Evolutionary conservation across 306 rosid genomes (phyloP).

Genomic region (Prunus mongolica): DNA sequence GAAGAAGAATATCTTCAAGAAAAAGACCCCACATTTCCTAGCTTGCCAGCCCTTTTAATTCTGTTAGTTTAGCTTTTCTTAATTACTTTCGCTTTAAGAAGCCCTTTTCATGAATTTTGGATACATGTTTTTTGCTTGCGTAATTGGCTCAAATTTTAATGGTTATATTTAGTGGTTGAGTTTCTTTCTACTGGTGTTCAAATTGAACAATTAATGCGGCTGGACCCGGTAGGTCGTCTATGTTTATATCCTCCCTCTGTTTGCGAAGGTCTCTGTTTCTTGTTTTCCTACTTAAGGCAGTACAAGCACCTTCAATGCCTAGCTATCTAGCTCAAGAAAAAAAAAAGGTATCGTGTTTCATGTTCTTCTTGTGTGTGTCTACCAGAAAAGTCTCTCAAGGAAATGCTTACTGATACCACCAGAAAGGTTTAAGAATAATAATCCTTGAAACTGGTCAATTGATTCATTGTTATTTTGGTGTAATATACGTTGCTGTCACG

Average conservation of each 20-base stretch:
- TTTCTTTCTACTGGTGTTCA: neutral
- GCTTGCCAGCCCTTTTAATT: neutral
- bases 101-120: neutral
- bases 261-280: neutral
- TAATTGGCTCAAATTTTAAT: neutral
- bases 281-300: too few species aligned
- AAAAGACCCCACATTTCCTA: neutral
- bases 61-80: neutral
- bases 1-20: neutral
- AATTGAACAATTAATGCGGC: neutral
- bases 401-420: too few species aligned
- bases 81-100: neutral
- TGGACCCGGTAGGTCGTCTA: neutral
- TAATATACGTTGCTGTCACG: too few species aligned
- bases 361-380: too few species aligned
- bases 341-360: too few species aligned
- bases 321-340: too few species aligned
- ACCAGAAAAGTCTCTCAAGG: too few species aligned
- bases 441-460: too few species aligned
- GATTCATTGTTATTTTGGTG: too few species aligned
- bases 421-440: too few species aligned
- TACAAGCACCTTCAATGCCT: too few species aligned
- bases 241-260: neutral
- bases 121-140: neutral
- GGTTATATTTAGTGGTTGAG: neutral